Evolutionary conservation across 345 rosid genomes (phyloP).

Genomic region (Lumnitzera racemosa): DNA sequence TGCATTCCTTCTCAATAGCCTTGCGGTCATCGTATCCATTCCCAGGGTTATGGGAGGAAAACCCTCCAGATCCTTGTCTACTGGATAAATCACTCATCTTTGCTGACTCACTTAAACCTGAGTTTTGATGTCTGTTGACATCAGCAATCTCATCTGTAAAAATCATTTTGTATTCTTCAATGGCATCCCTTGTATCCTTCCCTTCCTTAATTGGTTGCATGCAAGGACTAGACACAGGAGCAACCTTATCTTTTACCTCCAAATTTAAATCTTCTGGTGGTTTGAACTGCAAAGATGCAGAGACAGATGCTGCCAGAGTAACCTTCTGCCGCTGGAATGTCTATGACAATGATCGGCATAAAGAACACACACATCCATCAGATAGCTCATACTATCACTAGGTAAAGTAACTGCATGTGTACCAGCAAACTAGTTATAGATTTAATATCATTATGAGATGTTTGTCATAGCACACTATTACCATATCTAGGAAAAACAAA

Average conservation of each 20-base stretch:
- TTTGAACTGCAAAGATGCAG: constrained; percentile 30
- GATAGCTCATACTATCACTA: background rate
- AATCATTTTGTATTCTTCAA: background rate
- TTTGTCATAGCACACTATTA: too few relatives aligned
- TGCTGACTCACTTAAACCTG: constrained; percentile 20
- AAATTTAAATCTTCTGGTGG: constrained; percentile 23
- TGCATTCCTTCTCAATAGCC: constrained; percentile 14
- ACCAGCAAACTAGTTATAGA: too few relatives aligned
- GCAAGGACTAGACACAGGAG: constrained; percentile 5
- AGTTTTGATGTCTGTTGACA: constrained; percentile 20
- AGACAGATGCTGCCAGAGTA: constrained; percentile 53
- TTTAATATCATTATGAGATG: too few relatives aligned
- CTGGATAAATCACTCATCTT: constrained; percentile 16
- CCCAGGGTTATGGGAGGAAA: constrained; percentile 10
- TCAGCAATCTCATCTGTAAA: constrained; percentile 15
- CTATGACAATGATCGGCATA: constrained; percentile 28
- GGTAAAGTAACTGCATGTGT: too few relatives aligned
- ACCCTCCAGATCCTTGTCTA: constrained; percentile 2
- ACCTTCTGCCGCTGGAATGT: constrained; percentile 92
- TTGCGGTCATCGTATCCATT: constrained; percentile 16
- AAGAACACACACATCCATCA: constrained; percentile 1
- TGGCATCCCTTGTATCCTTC: background rate
- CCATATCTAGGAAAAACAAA: too few relatives aligned
- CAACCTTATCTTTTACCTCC: constrained; percentile 20
- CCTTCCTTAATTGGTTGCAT: background rate